Evolutionary conservation across 805 yeast genomes (phyloP), one percentile per base, ranked within the genome.

Genomic region (Geotrichum ghanense): DNA sequence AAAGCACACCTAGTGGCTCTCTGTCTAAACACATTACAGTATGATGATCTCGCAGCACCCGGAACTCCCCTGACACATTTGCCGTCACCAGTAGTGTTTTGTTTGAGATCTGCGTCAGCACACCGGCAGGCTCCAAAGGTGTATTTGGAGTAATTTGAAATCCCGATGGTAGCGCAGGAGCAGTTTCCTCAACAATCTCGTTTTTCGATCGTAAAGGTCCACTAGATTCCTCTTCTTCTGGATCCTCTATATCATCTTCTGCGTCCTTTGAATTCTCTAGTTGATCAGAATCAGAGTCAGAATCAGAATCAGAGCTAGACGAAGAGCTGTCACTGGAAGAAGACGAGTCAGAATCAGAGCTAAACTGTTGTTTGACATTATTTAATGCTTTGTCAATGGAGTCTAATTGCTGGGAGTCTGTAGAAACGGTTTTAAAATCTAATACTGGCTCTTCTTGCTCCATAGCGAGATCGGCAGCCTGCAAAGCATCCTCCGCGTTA

Each of bases 181-280:
- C 82, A 0, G 66, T 68, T 55, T 81, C 95, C 45, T 85, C 87
- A 0, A 65, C 53, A 2, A 80, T 63, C 57, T 90, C 97, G 59
- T 90, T 82, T 49, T 79, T 81, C 1, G 97, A 87, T 24, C 69
- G 62, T 20, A 90, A 83, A 0, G 95, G 95, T 0, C 78, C 87
- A 1, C 49, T 59, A 7, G 48, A 51, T 16, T 53, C 57, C 3
- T 43, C 55, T 16, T 46, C 52, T 10, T 26, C 49, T 20, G 41
- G 23, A 16, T 43, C 10, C 37, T 31, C 47, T n/a, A n/a, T n/a
- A n/a, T n/a, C n/a, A 24, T 19, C 46, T 23, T 35, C 51, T 23
- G 20, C 49, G 43, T 12, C 50, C 26, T 41, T 45, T n/a, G 39
- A 45, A 7, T 22, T 43, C 31, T 46, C 45, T 35, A 10, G 19